Evolutionary conservation across 257 asterid species (phyloP).

Genomic region (Haberlea rhodopensis): DNA sequence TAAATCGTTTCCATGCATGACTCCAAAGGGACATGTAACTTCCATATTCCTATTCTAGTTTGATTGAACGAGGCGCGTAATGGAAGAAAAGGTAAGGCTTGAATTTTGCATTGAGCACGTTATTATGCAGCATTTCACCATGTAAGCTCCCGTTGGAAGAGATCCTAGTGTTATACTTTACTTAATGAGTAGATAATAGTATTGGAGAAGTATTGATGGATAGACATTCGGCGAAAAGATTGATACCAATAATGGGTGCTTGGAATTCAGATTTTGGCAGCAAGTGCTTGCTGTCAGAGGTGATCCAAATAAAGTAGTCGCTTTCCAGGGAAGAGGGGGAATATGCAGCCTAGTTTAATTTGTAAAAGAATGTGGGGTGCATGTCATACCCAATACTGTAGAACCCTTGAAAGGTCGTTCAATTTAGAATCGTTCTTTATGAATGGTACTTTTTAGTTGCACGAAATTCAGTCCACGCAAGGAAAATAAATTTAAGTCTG

Average conservation of each 20-base stretch:
- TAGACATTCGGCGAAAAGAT: conserved; percentile 6
- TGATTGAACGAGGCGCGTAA: background rate
- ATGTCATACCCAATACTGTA: conserved; percentile 6
- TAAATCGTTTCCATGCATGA: background rate
- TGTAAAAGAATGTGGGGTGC: conserved; percentile 4
- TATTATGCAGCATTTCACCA: conserved; percentile 1
- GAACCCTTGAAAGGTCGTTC: background rate
- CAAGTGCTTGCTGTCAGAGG: background rate
- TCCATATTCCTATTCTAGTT: background rate
- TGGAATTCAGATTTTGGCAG: background rate
- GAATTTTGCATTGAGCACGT: conserved; percentile 6
- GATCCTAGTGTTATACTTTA: background rate
- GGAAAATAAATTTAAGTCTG: background rate
- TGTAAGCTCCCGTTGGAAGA: background rate
- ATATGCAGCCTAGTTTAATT: background rate
- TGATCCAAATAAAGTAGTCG: background rate
- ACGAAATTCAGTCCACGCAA: conserved; percentile 1
- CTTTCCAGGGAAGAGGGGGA: background rate
- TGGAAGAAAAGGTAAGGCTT: background rate
- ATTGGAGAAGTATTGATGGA: background rate
- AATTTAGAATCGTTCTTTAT: background rate
- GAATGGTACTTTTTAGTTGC: background rate
- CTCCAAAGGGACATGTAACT: background rate
- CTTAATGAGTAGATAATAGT: conserved; percentile 7
- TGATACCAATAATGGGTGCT: conserved; percentile 1